These are phyloP conservation scores for Colletotrichum gigasporum DNA, from an alignment of 2,329 filamentous ascomycete species.

Conservation along the genomic window DNA sequence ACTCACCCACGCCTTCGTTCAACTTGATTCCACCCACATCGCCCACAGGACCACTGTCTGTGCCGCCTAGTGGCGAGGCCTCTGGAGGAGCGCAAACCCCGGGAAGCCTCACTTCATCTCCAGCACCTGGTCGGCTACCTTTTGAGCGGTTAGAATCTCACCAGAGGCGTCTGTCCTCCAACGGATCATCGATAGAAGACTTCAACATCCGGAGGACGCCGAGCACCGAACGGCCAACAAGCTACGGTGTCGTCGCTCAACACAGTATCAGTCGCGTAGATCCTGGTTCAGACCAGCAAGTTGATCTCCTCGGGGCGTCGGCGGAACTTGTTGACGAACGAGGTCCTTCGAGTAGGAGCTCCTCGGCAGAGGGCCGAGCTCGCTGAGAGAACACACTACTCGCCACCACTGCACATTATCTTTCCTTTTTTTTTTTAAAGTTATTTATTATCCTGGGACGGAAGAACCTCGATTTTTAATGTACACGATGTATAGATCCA, in stretches of 20 bases:
- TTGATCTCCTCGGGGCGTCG: conserved; percentile 61
- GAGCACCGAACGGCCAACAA: conserved; percentile 60
- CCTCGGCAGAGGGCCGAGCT: conserved; percentile 18
- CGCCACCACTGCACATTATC: neutral
- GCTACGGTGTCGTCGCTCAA: conserved; percentile 65
- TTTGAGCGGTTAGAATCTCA: conserved; percentile 66
- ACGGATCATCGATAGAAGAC: conserved; percentile 58
- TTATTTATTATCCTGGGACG: neutral
- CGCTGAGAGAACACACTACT: neutral
- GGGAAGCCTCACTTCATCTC: conserved; percentile 8
- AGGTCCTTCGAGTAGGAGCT: conserved; percentile 18
- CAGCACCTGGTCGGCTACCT: conserved; percentile 48
- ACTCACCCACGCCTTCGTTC: conserved; percentile 45
- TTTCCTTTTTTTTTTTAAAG: neutral
- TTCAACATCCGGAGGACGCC: conserved; percentile 47
- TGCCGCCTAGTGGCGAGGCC: conserved; percentile 24
- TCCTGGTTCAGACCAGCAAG: conserved; percentile 50
- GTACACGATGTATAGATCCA: conserved; percentile 23
- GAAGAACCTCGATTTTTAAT: neutral
- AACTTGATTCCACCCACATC: conserved; percentile 38
- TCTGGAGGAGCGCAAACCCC: neutral
- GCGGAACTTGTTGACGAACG: conserved; percentile 65
- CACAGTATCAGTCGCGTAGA: conserved; percentile 66
- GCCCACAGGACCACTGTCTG: conserved; percentile 11
- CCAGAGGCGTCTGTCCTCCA: conserved; percentile 58